Conservation (phyloP, 78 protist genomes). For the Tieghemostelium lacteum region DNA sequence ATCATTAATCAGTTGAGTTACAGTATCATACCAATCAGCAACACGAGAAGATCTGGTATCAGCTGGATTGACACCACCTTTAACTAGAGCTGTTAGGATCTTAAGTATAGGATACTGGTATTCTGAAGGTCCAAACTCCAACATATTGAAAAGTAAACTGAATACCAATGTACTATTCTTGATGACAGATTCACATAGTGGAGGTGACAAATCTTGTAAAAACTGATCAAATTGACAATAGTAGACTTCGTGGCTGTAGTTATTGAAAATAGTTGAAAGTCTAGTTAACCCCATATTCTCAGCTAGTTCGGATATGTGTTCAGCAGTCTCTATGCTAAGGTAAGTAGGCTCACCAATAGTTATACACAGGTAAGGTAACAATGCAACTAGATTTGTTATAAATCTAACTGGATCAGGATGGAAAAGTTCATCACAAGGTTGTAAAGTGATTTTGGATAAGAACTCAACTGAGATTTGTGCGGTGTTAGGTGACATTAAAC, state of each 20-base stretch:
- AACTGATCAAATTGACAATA: conserved; percentile 33
- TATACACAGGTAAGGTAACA: conserved; percentile 50
- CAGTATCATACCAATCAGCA: conserved; percentile 68
- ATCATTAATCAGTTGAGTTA: conserved; percentile 48
- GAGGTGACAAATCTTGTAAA: conserved; percentile 3
- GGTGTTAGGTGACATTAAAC: conserved; percentile 35
- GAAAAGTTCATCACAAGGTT: conserved; percentile 79
- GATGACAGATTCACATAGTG: conserved; percentile 30
- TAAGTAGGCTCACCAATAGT: conserved; percentile 21
- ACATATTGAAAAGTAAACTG: conserved; percentile 36
- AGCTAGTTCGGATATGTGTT: conserved; percentile 17
- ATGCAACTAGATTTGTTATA: conserved; percentile 32
- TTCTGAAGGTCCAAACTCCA: conserved; percentile 54
- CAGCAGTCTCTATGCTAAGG: neutral
- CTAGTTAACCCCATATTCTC: conserved; percentile 23
- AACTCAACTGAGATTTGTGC: conserved; percentile 33
- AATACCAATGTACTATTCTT: conserved; percentile 40
- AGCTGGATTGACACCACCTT: conserved; percentile 72
- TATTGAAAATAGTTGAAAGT: conserved; percentile 37
- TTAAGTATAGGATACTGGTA: conserved; percentile 60
- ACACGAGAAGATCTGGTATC: conserved; percentile 47
- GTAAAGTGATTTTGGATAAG: conserved; percentile 14
- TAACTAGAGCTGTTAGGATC: conserved; percentile 27
- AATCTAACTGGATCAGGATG: conserved; percentile 69
- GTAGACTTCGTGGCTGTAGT: conserved; percentile 17